Percentiles rank a stretch among this genome's conserved stretches.
These are phyloP conservation scores for Ophiostoma sp. DNA, from an alignment of 2,329 filamentous ascomycete genomes.

Conservation along the genomic window DNA sequence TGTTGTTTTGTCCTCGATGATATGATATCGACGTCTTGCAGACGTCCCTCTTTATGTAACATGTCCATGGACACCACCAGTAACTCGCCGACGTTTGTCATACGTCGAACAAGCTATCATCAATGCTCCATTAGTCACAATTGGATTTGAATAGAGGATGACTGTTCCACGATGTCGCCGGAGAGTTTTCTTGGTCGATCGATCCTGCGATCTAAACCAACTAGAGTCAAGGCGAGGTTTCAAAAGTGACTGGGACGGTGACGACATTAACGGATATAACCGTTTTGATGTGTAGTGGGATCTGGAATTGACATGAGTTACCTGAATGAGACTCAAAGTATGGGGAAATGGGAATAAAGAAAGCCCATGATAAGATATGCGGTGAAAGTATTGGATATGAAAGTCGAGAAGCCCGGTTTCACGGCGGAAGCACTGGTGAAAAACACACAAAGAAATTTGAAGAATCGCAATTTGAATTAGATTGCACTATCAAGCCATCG, in stretches of 20 bases:
- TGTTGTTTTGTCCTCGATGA: neutral
- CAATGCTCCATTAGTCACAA: neutral
- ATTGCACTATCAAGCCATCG: too few relatives aligned
- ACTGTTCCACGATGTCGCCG: neutral
- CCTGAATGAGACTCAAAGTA: too few relatives aligned
- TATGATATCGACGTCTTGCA: neutral
- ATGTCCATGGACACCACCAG: neutral
- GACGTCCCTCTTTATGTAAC: neutral
- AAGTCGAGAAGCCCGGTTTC: too few relatives aligned
- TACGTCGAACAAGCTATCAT: neutral
- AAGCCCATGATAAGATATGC: too few relatives aligned
- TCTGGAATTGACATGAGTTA: too few relatives aligned
- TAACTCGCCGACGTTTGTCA: conserved; percentile 2
- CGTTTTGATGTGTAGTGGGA: too few relatives aligned
- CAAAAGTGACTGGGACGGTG: neutral
- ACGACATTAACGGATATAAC: neutral
- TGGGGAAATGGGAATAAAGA: too few relatives aligned
- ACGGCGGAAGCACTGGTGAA: too few relatives aligned
- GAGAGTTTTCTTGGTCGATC: neutral
- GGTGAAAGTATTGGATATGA: too few relatives aligned
- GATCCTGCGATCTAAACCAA: neutral
- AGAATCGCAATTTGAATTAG: too few relatives aligned
- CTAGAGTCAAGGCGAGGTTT: too few relatives aligned
- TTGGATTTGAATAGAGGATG: neutral
- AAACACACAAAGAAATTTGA: too few relatives aligned